Conservation (phyloP, 73 alveolate species). For the Tetrahymena borealis region DNA sequence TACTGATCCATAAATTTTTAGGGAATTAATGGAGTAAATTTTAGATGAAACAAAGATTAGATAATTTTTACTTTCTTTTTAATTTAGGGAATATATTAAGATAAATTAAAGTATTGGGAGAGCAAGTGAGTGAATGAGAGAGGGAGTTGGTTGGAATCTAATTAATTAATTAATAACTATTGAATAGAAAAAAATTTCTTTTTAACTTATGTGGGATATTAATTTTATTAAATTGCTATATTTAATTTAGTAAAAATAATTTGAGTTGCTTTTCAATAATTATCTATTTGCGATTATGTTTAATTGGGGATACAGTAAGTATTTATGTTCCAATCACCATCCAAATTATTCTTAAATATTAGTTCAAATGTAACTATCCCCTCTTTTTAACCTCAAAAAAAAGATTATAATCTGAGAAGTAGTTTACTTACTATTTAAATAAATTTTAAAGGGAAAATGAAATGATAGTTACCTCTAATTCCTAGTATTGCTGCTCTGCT, state of each 20-base stretch:
- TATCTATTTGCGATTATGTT: background rate
- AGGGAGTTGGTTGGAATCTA: too few species aligned
- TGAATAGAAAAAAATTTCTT: too few species aligned
- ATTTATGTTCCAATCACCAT: background rate
- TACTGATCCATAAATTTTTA: background rate
- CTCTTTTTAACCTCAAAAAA: too few species aligned
- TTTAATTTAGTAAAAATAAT: background rate
- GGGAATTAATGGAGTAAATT: background rate
- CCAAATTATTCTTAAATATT: background rate
- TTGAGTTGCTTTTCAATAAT: background rate
- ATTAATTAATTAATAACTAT: too few species aligned
- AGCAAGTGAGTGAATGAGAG: too few species aligned
- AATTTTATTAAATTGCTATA: too few species aligned
- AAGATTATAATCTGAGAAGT: too few species aligned
- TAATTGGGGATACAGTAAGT: background rate
- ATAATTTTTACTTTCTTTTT: background rate
- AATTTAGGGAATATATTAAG: background rate
- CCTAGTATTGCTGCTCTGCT: background rate
- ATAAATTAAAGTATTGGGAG: too few species aligned
- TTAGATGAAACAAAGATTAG: background rate
- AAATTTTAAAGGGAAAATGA: too few species aligned
- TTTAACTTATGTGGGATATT: too few species aligned
- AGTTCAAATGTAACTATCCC: background rate
- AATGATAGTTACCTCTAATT: background rate
- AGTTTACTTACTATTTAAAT: too few species aligned